phyloP scores from a whole-genome alignment of 228 moss, liverwort and hornwort genomes.

The Sphagnum magellanicum region DNA sequence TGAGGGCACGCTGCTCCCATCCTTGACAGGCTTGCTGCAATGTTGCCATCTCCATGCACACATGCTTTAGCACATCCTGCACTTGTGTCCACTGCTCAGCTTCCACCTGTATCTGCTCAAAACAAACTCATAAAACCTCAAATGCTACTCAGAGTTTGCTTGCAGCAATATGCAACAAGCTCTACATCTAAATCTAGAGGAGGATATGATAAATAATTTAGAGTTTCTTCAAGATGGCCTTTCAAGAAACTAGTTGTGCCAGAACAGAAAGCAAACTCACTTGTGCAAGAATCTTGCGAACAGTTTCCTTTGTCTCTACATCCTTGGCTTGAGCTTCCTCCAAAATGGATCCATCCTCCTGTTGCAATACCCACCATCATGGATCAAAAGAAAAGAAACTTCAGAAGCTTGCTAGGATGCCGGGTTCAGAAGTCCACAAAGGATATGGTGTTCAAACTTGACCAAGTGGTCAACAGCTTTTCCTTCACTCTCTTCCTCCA shows the following conservation, averaged over 20 bases:
- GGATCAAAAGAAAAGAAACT: no score
- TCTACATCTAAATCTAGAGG: no score
- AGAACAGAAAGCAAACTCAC: constrained; percentile 7
- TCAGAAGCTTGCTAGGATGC: no score
- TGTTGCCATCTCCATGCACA: constrained; percentile 45
- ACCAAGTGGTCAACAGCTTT: no score
- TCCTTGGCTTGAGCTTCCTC: constrained; percentile 45
- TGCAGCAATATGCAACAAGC: no score
- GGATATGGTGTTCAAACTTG: no score
- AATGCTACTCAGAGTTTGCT: no score
- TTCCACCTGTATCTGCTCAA: constrained; percentile 46
- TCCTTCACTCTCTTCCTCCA: no score
- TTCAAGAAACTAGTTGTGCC: no score
- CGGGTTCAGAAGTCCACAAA: no score
- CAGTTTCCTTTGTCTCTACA: constrained; percentile 41
- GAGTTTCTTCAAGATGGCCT: background rate
- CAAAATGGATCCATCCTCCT: constrained; percentile 45
- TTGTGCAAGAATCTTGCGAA: constrained; percentile 52
- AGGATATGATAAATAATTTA: no score
- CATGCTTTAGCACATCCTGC: constrained; percentile 49
- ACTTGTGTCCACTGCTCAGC: constrained; percentile 62
- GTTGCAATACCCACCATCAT: background rate
- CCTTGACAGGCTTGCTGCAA: constrained; percentile 40
- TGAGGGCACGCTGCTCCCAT: constrained; percentile 61
- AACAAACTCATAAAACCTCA: no score